Evolutionary conservation across 257 asterid species (phyloP).

Genomic region (Solanum neorickii): DNA sequence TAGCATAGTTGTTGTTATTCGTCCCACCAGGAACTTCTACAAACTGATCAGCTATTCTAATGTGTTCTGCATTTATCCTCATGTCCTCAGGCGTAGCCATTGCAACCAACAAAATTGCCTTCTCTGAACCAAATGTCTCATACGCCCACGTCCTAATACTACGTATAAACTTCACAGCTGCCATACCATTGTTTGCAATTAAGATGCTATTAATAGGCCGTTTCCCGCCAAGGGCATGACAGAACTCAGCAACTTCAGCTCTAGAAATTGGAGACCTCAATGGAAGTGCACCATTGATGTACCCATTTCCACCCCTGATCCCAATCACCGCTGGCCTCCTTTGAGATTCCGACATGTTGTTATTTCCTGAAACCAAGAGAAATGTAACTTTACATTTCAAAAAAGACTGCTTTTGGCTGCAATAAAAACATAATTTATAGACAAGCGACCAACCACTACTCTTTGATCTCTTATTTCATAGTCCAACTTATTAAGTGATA

Average conservation of each 20-base stretch:
- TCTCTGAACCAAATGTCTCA: constrained; percentile 92
- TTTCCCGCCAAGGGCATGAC: constrained; percentile 73
- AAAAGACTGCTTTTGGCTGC: background rate
- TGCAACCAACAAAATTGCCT: constrained; percentile 91
- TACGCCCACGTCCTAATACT: constrained; percentile 98
- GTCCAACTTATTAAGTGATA: background rate
- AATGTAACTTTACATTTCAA: background rate
- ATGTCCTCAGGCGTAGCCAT: constrained; percentile 99
- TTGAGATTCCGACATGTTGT: constrained; percentile 85
- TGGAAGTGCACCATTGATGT: constrained; percentile 43
- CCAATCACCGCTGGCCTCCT: constrained; percentile 40
- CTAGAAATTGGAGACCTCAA: constrained; percentile 44
- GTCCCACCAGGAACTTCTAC: constrained; percentile 99
- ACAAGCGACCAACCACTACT: background rate
- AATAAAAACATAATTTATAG: background rate
- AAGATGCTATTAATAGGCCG: constrained; percentile 81
- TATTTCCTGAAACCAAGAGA: constrained; percentile 25
- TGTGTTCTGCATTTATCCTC: constrained; percentile 98
- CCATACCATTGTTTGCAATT: constrained; percentile 99
- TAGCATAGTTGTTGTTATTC: constrained; percentile 94
- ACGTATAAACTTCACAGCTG: constrained; percentile 95
- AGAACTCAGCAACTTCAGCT: constrained; percentile 70
- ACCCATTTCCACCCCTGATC: constrained; percentile 31
- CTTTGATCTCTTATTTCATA: background rate
- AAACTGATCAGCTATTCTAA: constrained; percentile 95